Evolutionary conservation across 2,329 filamentous ascomycete species (phyloP).

Genomic region (Remersonia thermophila): DNA sequence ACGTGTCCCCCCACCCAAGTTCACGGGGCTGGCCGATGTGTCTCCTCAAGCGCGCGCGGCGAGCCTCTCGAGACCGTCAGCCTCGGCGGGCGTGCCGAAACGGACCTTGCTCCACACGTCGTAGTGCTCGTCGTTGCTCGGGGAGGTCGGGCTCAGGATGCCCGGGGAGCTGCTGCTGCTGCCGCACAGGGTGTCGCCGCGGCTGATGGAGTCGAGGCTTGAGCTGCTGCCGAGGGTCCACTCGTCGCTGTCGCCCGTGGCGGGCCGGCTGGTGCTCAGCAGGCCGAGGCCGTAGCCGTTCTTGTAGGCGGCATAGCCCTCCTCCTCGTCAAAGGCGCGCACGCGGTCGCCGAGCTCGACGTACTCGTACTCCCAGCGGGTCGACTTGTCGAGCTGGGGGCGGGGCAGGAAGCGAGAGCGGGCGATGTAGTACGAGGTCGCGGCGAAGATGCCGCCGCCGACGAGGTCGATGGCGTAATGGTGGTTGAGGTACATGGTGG

Average conservation of each 20-base stretch:
- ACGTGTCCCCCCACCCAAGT: not conserved
- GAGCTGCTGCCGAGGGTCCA: conserved; percentile 84
- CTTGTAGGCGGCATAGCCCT: conserved; percentile 24
- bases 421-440: conserved; percentile 69
- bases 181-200: conserved; percentile 30
- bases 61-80: conserved; percentile 33
- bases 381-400: conserved; percentile 70
- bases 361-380: conserved; percentile 92
- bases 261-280: conserved; percentile 29
- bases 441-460: conserved; percentile 66
- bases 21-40: conserved; percentile 18
- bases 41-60: too few relatives aligned
- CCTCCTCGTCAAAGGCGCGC: conserved; percentile 31
- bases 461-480: conserved; percentile 94
- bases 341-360: conserved; percentile 63
- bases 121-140: conserved; percentile 29
- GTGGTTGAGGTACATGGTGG: conserved; percentile 95
- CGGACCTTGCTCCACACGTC: conserved; percentile 28
- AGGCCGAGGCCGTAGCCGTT: conserved; percentile 35
- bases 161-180: conserved; percentile 35
- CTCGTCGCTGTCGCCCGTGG: conserved; percentile 59
- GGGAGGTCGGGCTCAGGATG: conserved; percentile 37
- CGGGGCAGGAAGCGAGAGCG: conserved; percentile 72
- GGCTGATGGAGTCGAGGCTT: conserved; percentile 40
- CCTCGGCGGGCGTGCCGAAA: conserved; percentile 24